phyloP scores from a whole-genome alignment of 176 grass and related monocot genomes.

The Sorghum bicolor region DNA sequence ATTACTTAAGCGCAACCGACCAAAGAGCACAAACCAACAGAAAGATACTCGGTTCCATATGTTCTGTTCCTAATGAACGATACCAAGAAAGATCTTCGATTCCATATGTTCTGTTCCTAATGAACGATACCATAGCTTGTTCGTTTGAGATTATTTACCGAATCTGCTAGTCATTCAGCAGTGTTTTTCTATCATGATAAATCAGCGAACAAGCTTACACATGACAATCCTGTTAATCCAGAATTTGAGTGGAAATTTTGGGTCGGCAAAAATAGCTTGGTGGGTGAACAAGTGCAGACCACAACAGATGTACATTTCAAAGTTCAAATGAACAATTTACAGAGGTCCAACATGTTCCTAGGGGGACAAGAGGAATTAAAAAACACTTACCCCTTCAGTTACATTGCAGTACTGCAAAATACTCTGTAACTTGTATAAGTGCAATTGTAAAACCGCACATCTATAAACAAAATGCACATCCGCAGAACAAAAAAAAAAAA shows the following conservation, averaged over 20 bases:
- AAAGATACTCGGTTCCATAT: no score
- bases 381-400: conserved; percentile 34
- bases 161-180: no score
- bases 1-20: neutral
- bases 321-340: conserved; percentile 31
- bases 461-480: neutral
- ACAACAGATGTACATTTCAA: neutral
- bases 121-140: no score
- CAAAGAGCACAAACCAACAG: neutral
- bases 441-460: neutral
- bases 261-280: conserved; percentile 16
- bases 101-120: no score
- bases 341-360: conserved; percentile 21
- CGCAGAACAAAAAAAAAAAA: neutral
- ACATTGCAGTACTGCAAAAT: conserved; percentile 19
- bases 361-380: conserved; percentile 38
- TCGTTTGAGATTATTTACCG: no score
- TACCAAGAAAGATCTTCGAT: no score
- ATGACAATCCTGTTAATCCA: neutral
- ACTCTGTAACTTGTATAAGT: neutral
- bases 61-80: neutral
- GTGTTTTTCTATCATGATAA: no score
- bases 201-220: no score
- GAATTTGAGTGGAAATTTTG: neutral
- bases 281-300: neutral